Conservation (phyloP, 768 basidiomycete species). For the Clitopilus passeckerianus region DNA sequence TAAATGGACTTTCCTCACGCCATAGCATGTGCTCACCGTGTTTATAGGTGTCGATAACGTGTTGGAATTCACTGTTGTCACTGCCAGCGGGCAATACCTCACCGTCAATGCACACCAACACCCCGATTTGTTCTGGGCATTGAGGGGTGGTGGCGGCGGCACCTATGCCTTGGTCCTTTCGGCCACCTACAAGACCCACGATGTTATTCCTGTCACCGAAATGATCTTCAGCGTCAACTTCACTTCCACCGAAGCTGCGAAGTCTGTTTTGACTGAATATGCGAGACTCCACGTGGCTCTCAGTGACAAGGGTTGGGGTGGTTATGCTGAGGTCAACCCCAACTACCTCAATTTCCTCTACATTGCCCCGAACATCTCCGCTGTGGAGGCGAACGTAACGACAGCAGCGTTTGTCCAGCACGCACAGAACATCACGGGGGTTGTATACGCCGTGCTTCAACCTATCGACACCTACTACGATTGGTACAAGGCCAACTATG, state of each 20-base stretch:
- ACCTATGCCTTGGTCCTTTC: constrained; percentile 17
- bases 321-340: neutral
- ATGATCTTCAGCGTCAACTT: neutral
- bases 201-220: neutral
- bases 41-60: constrained; percentile 22
- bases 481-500: constrained; percentile 11
- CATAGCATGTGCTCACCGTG: constrained; percentile 17
- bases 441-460: neutral
- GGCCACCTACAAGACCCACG: neutral
- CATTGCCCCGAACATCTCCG: neutral
- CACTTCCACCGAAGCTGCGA: neutral
- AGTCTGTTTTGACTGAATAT: neutral
- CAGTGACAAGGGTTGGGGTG: neutral
- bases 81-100: constrained; percentile 31
- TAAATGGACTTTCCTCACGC: constrained; percentile 14
- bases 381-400: neutral
- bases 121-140: constrained; percentile 39
- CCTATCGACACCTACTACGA: neutral
- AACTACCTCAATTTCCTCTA: neutral
- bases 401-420: neutral
- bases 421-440: neutral
- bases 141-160: constrained; percentile 36
- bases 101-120: constrained; percentile 32
- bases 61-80: constrained; percentile 33
- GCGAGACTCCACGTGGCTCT: neutral